Evolutionary conservation across 768 basidiomycete species (phyloP), one percentile per base, ranked within the genome.

Genomic region (Macrocybe gigantea): DNA sequence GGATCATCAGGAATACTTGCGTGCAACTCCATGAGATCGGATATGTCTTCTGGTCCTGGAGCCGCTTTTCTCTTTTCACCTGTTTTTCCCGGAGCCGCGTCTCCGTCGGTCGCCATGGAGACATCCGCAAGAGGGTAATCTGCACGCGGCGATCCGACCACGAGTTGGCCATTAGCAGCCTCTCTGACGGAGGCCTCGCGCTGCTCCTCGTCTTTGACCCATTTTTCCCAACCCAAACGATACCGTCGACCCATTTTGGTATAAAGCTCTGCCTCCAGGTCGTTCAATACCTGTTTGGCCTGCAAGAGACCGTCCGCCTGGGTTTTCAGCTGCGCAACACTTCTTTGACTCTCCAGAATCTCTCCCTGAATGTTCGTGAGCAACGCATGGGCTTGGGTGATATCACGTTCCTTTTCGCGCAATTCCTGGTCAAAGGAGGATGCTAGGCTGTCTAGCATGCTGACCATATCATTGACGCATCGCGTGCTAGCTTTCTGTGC

Each of bases 391-490:
- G 94, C 94, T 59, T 97, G 95, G 4, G 78, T 80, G 56, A 87
- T 83, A 59, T 96, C 93, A 35, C 93, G 81, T 60, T 97, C 93
- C 61, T 94, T 93, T 49, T 92, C 88, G 50, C 82, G 78, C 10
- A 97, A 73, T 66, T 99, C 95, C 55, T 86, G 83, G 58, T 99
- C 95, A 60, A 93, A 97, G 0, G 89, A 86, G 6, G 82, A 71
- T 0, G 94, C 95, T 13, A 99, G 75, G 56, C 82, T 84, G 53
- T 93, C 90, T 54, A 99, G 74, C 78, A 97, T 84, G 43, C 74
- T 74, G 7, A 91, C 79, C 63, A 94, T 83, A 54, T 95, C 92
- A 49, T 85, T 85, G 34, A 92, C 80, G 55, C 86, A 88, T 44
- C 83, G 79, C 2, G 89, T 93, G 44, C 87, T 88, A 1, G 93